Evolutionary conservation across 345 rosid genomes (phyloP).

Genomic region (Carallia brachiata): DNA sequence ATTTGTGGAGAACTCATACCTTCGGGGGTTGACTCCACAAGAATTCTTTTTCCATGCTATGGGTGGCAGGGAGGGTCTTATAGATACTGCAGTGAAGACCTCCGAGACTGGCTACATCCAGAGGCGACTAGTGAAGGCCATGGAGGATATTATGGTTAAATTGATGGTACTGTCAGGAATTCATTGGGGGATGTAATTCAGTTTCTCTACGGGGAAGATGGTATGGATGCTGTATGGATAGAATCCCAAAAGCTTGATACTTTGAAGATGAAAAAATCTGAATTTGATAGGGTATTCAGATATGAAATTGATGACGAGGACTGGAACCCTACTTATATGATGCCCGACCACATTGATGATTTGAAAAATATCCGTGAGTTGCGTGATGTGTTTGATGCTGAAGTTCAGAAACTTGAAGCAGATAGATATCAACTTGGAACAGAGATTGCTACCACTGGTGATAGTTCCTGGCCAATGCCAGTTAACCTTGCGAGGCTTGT

Average conservation of each 20-base stretch:
- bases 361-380: conserved; percentile 81
- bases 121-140: conserved; percentile 95
- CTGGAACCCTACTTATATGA: conserved; percentile 83
- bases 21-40: conserved; percentile 96
- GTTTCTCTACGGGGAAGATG: conserved; percentile 98
- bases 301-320: conserved; percentile 77
- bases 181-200: conserved; percentile 97
- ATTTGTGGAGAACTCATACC: conserved; percentile 93
- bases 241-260: conserved; percentile 94
- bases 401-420: conserved; percentile 81
- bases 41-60: conserved; percentile 99
- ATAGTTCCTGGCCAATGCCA: conserved; percentile 87
- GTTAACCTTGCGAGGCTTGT: conserved; percentile 92
- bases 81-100: conserved; percentile 97
- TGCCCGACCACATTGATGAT: conserved; percentile 82
- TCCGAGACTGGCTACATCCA: conserved; percentile 99
- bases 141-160: conserved; percentile 99
- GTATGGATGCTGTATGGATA: conserved; percentile 98
- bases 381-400: conserved; percentile 91
- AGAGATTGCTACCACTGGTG: conserved; percentile 92
- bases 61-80: conserved; percentile 99
- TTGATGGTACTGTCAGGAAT: conserved; percentile 96
- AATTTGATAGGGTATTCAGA: conserved; percentile 74
- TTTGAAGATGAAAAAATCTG: conserved; percentile 76
- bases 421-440: conserved; percentile 86